Conservation (phyloP, 2,329 filamentous ascomycete species). For the Diaporthe citri region DNA sequence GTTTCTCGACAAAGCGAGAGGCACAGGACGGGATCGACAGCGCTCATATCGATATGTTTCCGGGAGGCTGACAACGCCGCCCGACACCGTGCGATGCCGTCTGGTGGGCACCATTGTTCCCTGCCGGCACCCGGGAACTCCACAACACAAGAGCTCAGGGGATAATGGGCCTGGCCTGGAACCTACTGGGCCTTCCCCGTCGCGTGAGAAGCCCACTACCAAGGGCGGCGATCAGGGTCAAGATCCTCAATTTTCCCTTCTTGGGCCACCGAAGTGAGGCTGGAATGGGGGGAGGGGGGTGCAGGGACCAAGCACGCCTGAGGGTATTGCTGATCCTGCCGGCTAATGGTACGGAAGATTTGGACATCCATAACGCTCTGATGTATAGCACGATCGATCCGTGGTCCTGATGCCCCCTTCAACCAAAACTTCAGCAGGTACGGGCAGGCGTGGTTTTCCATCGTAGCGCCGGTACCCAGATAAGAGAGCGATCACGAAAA, state of each 20-base stretch:
- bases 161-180: constrained; percentile 29
- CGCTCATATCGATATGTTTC: constrained; percentile 29
- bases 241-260: constrained; percentile 24
- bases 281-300: neutral
- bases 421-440: constrained; percentile 23
- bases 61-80: constrained; percentile 23
- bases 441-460: constrained; percentile 5
- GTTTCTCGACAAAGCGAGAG: constrained; percentile 4
- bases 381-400: constrained; percentile 23
- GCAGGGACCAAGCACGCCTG: constrained; percentile 8
- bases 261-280: constrained; percentile 6
- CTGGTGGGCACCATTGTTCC: constrained; percentile 5
- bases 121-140: constrained; percentile 18
- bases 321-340: constrained; percentile 23
- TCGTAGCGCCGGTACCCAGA: constrained; percentile 21
- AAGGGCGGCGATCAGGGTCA: constrained; percentile 14
- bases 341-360: constrained; percentile 24
- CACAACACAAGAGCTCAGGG: constrained; percentile 31
- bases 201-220: constrained; percentile 3
- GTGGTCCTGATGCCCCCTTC: constrained; percentile 8
- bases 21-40: constrained; percentile 17
- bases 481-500: constrained; percentile 23
- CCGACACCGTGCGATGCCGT: constrained; percentile 10
- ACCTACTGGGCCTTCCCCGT: constrained; percentile 11
- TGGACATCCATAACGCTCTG: constrained; percentile 19